These are phyloP conservation scores for Ustilago sp. DNA, from an alignment of 1,284 basidiomycete genomes.

Conservation along the genomic window DNA sequence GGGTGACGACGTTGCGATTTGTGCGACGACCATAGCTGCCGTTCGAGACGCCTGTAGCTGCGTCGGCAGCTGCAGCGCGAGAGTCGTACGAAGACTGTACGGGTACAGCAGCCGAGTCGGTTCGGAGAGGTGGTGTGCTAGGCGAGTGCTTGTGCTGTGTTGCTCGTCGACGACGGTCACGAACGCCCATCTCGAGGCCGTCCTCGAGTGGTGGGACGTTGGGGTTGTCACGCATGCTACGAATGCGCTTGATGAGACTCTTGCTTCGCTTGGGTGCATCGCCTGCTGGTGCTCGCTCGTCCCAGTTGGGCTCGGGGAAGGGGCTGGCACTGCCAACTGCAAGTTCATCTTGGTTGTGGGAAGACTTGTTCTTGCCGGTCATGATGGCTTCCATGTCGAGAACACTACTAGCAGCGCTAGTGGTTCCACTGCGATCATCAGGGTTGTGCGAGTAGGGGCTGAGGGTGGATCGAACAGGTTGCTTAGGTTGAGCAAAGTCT, in stretches of 20 bases:
- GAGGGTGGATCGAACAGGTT: conserved; percentile 35
- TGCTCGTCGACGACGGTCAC: conserved; percentile 29
- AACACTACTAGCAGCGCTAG: conserved; percentile 57
- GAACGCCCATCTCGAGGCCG: conserved; percentile 50
- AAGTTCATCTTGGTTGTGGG: conserved; percentile 23
- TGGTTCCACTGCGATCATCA: conserved; percentile 48
- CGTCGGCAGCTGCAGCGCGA: conserved; percentile 40
- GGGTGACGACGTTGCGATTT: conserved; percentile 18
- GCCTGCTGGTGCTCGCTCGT: conserved; percentile 18
- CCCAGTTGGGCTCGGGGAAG: conserved; percentile 58
- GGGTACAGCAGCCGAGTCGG: conserved; percentile 5
- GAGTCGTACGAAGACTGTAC: conserved; percentile 20
- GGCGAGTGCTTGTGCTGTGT: conserved; percentile 55
- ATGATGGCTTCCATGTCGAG: conserved; percentile 66
- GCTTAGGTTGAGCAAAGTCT: conserved; percentile 63
- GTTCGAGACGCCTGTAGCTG: conserved; percentile 20
- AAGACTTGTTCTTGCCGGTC: conserved; percentile 55
- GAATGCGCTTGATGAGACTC: conserved; percentile 61
- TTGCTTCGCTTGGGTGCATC: conserved; percentile 58
- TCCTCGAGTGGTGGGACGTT: conserved; percentile 60
- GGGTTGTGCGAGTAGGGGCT: conserved; percentile 41
- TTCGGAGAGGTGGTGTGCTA: conserved; percentile 45
- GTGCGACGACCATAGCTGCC: conserved; percentile 39
- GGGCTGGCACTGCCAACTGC: conserved; percentile 54
- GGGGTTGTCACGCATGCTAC: conserved; percentile 58